Base-by-base conservation (phyloP, 2,329 filamentous ascomycete species). In the Chrysoporthe cubensis region DNA sequence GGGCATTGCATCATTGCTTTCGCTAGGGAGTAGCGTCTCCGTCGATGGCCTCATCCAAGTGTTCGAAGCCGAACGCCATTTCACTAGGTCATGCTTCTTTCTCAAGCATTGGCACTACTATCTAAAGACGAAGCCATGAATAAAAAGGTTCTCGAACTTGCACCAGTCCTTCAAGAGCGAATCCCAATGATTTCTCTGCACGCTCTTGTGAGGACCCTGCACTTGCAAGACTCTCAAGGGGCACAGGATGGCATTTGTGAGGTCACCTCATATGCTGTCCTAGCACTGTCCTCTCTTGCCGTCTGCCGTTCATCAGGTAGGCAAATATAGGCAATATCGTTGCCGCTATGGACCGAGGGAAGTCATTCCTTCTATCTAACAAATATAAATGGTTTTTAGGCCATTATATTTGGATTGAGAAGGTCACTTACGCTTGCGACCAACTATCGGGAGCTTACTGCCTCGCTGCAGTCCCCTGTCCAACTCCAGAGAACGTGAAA, bases 341-440 rank as follows among this genome's bases (percentile, higher is more conserved):
- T 11, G 8, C 26, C 43, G 16, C 26, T 37, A 40, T 62, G 7
- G 6, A 14, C 13, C 50, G 37, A 18, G 54, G 34, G 7, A 48
- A 50, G 37, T 16, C 42, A 13, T 59, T 21, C 16, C n/a, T 65
- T n/a, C 2, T 14, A 6, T 21, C 16, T 26, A 37, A 44, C 54
- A 46, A 9, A 2, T 2, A 32, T 4, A 16, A 65, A 50, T 68
- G 62, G 66, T 21, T 9, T 1, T 40, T 18, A 21, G 64, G 60
- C 16, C 37, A 60, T n/a, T 9, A 62, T 21, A 18, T 66, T 21
- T 69, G 64, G 67, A 48, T 66, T 26, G 67, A 69, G 43, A 69
- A 69, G 26, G 58, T 66, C 16, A 69, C 68, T 3, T 69, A 67
- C 52, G 62, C 62, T 4, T 69, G 65, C 8, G 32, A 62, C 11